These are phyloP conservation scores for Aspergillus calidoustus DNA, from an alignment of 2,329 filamentous ascomycete species.

Conservation along the genomic window DNA sequence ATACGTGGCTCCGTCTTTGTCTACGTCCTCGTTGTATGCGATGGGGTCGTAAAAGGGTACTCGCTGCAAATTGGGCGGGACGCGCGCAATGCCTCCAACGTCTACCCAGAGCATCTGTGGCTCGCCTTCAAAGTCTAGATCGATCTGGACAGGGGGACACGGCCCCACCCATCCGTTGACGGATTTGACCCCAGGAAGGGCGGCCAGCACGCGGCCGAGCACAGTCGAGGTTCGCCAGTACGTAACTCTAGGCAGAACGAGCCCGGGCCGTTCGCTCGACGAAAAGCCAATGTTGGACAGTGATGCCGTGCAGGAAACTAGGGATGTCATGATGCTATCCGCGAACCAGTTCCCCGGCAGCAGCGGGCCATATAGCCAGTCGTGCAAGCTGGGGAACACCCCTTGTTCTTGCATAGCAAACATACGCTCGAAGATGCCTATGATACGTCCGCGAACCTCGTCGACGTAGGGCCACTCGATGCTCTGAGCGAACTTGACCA, in stretches of 20 bases:
- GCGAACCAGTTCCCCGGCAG: not conserved
- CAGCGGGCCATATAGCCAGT: not conserved
- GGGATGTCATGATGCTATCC: not conserved
- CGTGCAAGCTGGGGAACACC: not conserved
- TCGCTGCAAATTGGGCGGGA: no score
- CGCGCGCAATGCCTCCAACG: not conserved
- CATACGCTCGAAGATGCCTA: not conserved
- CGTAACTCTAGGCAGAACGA: not conserved
- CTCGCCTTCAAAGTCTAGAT: not conserved
- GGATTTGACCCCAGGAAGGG: not conserved
- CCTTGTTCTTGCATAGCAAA: no score
- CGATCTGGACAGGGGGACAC: not conserved
- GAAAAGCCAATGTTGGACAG: no score
- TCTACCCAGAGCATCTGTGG: not conserved
- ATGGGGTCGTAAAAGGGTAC: no score
- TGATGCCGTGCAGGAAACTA: not conserved
- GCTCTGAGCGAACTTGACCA: conserved; percentile 2
- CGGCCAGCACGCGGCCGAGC: not conserved
- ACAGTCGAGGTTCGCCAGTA: not conserved
- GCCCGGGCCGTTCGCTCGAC: not conserved
- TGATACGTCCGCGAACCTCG: not conserved
- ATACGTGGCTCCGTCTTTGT: no score
- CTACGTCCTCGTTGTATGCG: no score
- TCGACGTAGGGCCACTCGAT: not conserved
- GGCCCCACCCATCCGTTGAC: not conserved